Conservation (phyloP, 345 rosid genomes). For the Aquilaria sinensis region DNA sequence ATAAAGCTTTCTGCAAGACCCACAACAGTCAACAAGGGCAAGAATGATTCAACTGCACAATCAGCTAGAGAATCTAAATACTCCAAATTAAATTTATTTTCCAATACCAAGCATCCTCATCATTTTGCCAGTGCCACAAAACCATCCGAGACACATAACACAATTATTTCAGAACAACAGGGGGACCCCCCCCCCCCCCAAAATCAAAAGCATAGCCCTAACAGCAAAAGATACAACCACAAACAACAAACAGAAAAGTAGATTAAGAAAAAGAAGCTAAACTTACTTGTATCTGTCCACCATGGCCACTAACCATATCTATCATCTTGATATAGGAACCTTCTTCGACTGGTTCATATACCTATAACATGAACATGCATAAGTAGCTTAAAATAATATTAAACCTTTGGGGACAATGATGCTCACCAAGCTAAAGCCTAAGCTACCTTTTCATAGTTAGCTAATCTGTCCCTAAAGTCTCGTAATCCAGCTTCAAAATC, state of each 20-base stretch:
- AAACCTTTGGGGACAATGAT: conserved; percentile 6
- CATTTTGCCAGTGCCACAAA: no score
- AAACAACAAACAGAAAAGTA: neutral
- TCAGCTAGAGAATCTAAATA: no score
- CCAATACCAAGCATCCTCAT: no score
- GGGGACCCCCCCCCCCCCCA: no score
- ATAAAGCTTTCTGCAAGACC: no score
- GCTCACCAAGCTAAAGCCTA: conserved; percentile 14
- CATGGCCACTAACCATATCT: conserved; percentile 96
- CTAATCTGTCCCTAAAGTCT: conserved; percentile 83
- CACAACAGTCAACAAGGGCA: no score
- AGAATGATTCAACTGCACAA: no score
- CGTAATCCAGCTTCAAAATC: conserved; percentile 87
- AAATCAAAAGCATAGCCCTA: neutral
- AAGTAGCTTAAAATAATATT: conserved; percentile 10
- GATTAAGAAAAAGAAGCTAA: conserved; percentile 3
- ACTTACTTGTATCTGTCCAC: conserved; percentile 93
- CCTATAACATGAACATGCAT: conserved; percentile 38
- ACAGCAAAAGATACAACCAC: neutral
- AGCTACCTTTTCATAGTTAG: conserved; percentile 78
- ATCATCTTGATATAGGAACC: conserved; percentile 99
- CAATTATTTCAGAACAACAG: neutral
- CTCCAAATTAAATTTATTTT: no score
- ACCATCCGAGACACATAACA: neutral
- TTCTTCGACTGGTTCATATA: conserved; percentile 98